A percentile compares a stretch with the other conserved stretches of the same genome.
These are phyloP conservation scores for Pestalotiopsis sp. DNA, from an alignment of 2,329 filamentous ascomycete species.

Conservation along the genomic window DNA sequence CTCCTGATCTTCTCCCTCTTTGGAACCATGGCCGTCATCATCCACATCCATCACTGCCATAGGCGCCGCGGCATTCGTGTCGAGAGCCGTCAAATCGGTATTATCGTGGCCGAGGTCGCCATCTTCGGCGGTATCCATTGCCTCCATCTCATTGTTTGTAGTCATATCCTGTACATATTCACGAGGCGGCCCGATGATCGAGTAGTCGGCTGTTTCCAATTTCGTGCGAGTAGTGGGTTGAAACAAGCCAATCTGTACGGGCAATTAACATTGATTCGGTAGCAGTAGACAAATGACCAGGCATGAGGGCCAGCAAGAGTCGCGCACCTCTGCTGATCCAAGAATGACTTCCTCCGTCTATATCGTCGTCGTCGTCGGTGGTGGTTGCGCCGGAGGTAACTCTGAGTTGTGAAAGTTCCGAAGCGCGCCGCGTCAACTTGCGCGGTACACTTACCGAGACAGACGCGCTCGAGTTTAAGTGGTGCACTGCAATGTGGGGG, in stretches of 20 bases:
- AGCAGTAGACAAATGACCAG: background rate
- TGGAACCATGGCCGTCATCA: background rate
- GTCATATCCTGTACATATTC: background rate
- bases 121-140: background rate
- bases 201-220: background rate
- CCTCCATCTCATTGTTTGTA: background rate
- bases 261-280: background rate
- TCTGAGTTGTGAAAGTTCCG: background rate
- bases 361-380: background rate
- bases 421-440: background rate
- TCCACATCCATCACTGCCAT: background rate
- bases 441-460: background rate
- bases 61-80: background rate
- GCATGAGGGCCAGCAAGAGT: background rate
- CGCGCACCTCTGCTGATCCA: slow-evolving; percentile 2
- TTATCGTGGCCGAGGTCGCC: background rate
- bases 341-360: background rate
- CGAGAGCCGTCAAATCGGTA: too few relatives aligned
- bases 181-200: background rate
- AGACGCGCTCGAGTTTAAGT: background rate
- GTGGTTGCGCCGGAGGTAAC: background rate
- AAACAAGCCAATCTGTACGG: background rate
- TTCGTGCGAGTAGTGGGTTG: background rate
- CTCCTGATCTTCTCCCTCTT: background rate
- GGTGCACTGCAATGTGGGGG: background rate